phyloP scores from a whole-genome alignment of 768 basidiomycete genomes.

The Termitomyces bulborhizus region DNA sequence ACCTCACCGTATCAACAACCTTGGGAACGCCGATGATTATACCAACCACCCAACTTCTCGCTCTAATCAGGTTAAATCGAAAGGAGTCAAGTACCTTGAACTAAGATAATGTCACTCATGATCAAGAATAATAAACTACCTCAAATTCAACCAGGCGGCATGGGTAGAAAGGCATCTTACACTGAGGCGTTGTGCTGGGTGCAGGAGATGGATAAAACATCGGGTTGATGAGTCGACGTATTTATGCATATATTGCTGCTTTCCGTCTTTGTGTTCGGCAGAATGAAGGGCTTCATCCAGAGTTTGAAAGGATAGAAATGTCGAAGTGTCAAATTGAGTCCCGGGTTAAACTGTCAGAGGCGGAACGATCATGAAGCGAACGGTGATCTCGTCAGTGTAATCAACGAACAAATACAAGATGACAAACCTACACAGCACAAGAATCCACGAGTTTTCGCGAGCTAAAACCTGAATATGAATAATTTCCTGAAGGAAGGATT shows the following conservation, averaged over 20 bases:
- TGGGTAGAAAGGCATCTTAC: not conserved
- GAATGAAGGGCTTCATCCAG: not conserved
- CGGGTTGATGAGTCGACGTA: not conserved
- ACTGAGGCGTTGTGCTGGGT: not conserved
- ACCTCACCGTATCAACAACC: constrained; percentile 1
- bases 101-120: not conserved
- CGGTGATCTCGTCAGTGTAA: not conserved
- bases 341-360: not conserved
- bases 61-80: not conserved
- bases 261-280: not conserved
- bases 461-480: not conserved
- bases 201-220: not conserved
- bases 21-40: constrained; percentile 7
- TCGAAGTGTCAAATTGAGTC: not conserved
- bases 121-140: not conserved
- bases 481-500: not conserved
- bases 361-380: constrained; percentile 4
- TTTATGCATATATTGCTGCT: not conserved
- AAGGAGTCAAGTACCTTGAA: not conserved
- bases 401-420: not conserved
- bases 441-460: not conserved
- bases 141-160: not conserved
- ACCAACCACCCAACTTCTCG: constrained; percentile 9
- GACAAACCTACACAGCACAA: not conserved
- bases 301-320: not conserved